These are phyloP conservation scores for Delitschia confertaspora DNA, from an alignment of 495 filamentous ascomycete species.

Conservation along the genomic window DNA sequence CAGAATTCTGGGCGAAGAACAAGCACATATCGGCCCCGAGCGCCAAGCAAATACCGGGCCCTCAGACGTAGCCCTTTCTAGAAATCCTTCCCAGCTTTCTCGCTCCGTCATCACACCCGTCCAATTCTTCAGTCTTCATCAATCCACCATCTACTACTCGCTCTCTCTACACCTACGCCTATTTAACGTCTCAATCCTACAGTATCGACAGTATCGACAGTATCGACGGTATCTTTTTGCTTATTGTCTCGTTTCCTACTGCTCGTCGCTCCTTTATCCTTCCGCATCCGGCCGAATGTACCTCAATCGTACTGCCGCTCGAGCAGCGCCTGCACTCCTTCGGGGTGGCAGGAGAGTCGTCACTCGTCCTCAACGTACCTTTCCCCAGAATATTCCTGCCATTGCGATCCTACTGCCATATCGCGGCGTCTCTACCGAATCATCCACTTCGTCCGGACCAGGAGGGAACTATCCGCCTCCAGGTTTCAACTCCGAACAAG, in stretches of 20 bases:
- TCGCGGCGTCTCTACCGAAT: conserved; percentile 52
- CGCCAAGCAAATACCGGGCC: too few relatives aligned
- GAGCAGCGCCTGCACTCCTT: conserved; percentile 32
- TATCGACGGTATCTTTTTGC: neutral
- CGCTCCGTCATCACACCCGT: too few relatives aligned
- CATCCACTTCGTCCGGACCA: conserved; percentile 44
- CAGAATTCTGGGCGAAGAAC: too few relatives aligned
- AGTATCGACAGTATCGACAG: neutral
- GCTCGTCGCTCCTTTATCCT: conserved; percentile 18
- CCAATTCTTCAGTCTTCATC: too few relatives aligned
- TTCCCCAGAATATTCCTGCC: conserved; percentile 30
- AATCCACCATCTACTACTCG: too few relatives aligned
- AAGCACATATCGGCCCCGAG: too few relatives aligned
- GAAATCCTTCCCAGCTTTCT: too few relatives aligned
- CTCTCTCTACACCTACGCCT: too few relatives aligned
- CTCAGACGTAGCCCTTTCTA: too few relatives aligned
- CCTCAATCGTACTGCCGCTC: conserved; percentile 26
- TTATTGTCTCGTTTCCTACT: conserved; percentile 4
- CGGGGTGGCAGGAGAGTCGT: conserved; percentile 28
- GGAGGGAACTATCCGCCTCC: conserved; percentile 65
- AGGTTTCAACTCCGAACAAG: conserved; percentile 84
- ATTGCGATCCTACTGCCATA: conserved; percentile 36
- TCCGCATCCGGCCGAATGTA: conserved; percentile 27
- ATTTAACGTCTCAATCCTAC: neutral
- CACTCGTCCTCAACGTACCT: conserved; percentile 20